A percentile compares a stretch with the other conserved stretches of the same genome.
Evolutionary conservation across 1,284 basidiomycete genomes (phyloP).

Genomic region (Volvariella surrecta): DNA sequence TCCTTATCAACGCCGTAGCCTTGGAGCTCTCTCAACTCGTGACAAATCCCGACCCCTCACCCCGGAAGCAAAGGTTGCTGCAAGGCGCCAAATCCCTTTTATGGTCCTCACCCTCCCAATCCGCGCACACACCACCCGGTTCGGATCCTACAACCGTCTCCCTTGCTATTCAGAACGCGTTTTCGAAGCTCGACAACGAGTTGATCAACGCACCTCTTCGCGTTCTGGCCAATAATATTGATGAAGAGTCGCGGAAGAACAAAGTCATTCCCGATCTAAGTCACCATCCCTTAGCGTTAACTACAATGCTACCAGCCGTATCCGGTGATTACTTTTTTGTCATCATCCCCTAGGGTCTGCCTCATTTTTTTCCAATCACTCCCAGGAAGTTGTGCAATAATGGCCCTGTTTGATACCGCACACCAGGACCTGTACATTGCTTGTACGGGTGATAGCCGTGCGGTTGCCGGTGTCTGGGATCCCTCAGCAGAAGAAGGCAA

Average conservation of each 20-base stretch:
- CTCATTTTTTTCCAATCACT: conserved; percentile 8
- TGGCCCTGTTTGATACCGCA: conserved; percentile 80
- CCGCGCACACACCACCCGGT: conserved; percentile 29
- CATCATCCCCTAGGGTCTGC: neutral
- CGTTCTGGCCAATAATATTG: conserved; percentile 53
- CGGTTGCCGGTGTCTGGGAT: conserved; percentile 92
- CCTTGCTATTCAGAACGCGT: conserved; percentile 71
- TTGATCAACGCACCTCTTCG: conserved; percentile 73
- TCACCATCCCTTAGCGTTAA: conserved; percentile 57
- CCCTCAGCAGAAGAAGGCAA: conserved; percentile 32
- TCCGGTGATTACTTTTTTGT: conserved; percentile 35
- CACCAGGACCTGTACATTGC: conserved; percentile 82
- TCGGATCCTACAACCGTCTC: conserved; percentile 58
- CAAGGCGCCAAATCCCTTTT: conserved; percentile 33
- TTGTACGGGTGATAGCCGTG: conserved; percentile 89
- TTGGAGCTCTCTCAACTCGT: conserved; percentile 62
- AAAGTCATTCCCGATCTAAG: conserved; percentile 59
- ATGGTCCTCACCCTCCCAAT: conserved; percentile 26
- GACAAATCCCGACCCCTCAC: conserved; percentile 22
- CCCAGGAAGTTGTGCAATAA: conserved; percentile 79
- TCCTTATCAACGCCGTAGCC: conserved; percentile 82
- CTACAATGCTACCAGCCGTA: conserved; percentile 73
- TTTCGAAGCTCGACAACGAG: conserved; percentile 71
- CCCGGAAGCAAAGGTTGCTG: conserved; percentile 23
- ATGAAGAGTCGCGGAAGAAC: conserved; percentile 39